Evolutionary conservation across 257 asterid species (phyloP).

Genomic region (Solanum bulbocastanum): DNA sequence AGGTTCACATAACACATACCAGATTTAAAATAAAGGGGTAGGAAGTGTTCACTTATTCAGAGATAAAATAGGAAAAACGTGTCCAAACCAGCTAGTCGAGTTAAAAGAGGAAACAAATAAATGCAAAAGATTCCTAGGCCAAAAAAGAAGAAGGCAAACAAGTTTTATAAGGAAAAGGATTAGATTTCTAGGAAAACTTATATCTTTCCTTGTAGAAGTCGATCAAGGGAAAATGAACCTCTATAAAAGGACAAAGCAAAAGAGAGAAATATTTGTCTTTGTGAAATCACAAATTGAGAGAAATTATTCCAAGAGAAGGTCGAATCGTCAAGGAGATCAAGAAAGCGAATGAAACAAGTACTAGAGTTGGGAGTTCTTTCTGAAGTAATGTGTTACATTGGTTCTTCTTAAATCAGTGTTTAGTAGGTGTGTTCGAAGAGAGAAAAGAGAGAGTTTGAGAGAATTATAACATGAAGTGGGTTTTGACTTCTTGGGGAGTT

Average conservation of each 20-base stretch:
- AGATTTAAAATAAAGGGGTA: neutral
- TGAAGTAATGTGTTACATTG: neutral
- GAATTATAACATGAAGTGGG: neutral
- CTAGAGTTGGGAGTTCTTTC: neutral
- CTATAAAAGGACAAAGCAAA: no score
- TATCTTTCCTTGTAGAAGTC: no score
- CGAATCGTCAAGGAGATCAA: no score
- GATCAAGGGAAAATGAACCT: no score
- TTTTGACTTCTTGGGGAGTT: neutral
- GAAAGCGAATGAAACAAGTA: neutral
- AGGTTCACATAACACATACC: neutral
- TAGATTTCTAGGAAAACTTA: no score
- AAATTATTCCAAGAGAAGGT: no score
- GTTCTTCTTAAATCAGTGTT: neutral
- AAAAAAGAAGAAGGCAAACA: no score
- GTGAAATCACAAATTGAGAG: no score
- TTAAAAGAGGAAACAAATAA: no score
- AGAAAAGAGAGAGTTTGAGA: neutral
- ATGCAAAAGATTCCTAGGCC: no score
- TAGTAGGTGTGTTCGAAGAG: neutral
- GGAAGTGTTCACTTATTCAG: neutral
- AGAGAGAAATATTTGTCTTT: no score
- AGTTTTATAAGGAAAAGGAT: no score
- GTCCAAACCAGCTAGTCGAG: neutral
- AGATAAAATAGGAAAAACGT: neutral